These are phyloP conservation scores for Moesziomyces aphidis DNA, from an alignment of 1,284 basidiomycete species.

Conservation along the genomic window DNA sequence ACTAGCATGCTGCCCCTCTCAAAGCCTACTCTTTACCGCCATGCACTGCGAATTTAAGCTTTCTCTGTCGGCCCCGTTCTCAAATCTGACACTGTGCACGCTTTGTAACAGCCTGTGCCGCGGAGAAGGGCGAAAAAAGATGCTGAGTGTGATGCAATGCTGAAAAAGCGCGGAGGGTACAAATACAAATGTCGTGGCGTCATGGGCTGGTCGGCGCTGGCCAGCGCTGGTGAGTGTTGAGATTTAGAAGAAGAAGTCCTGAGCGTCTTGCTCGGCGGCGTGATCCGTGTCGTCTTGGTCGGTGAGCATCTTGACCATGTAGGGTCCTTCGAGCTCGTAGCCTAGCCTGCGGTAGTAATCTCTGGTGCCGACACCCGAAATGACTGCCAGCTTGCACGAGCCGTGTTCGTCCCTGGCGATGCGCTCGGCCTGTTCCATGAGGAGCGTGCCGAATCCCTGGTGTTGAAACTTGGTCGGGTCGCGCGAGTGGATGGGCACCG, in stretches of 20 bases:
- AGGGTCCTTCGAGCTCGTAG: constrained; percentile 94
- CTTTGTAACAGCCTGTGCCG: background rate
- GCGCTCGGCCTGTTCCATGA: constrained; percentile 99
- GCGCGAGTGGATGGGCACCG: constrained; percentile 94
- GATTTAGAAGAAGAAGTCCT: constrained; percentile 34
- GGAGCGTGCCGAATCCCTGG: constrained; percentile 91
- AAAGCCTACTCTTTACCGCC: no score
- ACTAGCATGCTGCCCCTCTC: no score
- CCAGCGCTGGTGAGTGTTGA: no score
- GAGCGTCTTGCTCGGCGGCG: constrained; percentile 2
- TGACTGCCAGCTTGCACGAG: constrained; percentile 92
- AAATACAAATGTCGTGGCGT: constrained; percentile 17
- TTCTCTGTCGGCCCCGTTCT: no score
- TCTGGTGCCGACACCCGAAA: constrained; percentile 93
- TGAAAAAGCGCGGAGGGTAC: constrained; percentile 1
- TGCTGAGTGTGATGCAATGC: constrained; percentile 21
- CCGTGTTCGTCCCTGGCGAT: constrained; percentile 99
- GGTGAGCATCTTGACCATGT: constrained; percentile 60
- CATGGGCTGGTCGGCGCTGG: no score
- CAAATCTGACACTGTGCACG: background rate
- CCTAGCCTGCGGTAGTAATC: constrained; percentile 94
- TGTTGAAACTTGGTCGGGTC: constrained; percentile 85
- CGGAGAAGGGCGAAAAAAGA: background rate
- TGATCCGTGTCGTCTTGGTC: constrained; percentile 34
- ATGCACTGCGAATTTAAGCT: no score